Evolutionary conservation across 805 yeast genomes (phyloP).

Genomic region (Phaffomyces thermotolerans): DNA sequence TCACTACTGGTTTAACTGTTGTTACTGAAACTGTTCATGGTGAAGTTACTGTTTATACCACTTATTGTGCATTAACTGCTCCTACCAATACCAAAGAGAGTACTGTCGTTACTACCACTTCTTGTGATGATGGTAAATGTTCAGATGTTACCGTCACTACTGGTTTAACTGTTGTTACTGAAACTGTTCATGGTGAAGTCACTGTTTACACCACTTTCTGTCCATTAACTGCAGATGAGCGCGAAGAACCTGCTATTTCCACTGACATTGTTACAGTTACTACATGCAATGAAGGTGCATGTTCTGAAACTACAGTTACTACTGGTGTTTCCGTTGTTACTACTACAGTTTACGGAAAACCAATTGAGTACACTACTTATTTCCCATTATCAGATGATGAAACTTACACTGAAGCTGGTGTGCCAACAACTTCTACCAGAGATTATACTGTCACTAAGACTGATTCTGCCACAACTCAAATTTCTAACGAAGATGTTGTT

Average conservation of each 20-base stretch:
- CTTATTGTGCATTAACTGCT: not conserved
- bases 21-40: not conserved
- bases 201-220: not conserved
- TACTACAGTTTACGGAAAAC: not conserved
- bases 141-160: not conserved
- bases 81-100: too few relatives aligned
- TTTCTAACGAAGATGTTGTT: not conserved
- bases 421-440: not conserved
- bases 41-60: not conserved
- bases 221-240: not conserved
- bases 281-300: not conserved
- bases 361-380: not conserved
- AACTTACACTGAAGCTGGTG: not conserved
- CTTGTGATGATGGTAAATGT: not conserved
- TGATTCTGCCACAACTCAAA: not conserved
- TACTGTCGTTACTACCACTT: not conserved
- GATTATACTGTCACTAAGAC: too few relatives aligned
- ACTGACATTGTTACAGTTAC: not conserved
- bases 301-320: not conserved
- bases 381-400: not conserved
- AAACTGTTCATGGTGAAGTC: not conserved
- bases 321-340: not conserved
- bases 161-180: not conserved
- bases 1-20: not conserved
- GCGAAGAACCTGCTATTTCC: too few relatives aligned